These are phyloP conservation scores for Cymbidium sinense DNA, from an alignment of 106 monocot species.

Conservation along the genomic window DNA sequence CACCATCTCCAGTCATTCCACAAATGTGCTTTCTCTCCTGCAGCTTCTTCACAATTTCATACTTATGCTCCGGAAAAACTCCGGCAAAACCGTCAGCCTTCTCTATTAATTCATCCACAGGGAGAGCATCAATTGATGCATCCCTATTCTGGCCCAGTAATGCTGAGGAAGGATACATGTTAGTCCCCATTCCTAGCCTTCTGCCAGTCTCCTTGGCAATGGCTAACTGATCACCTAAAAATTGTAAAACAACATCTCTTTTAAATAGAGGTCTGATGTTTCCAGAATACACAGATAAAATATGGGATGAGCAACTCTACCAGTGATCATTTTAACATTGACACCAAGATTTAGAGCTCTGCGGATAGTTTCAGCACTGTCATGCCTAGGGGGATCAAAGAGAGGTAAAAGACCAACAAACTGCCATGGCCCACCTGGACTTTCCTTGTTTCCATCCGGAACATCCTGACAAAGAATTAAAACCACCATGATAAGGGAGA, in stretches of 20 bases:
- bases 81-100: slow-evolving; percentile 62
- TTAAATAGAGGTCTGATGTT: background rate
- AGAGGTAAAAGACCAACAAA: slow-evolving; percentile 86
- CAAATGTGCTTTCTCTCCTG: slow-evolving; percentile 95
- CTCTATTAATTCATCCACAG: slow-evolving; percentile 80
- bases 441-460: slow-evolving; percentile 84
- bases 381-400: slow-evolving; percentile 95
- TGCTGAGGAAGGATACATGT: slow-evolving; percentile 64
- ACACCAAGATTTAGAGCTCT: slow-evolving; percentile 93
- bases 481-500: background rate
- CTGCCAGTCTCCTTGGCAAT: slow-evolving; percentile 64
- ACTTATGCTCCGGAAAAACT: slow-evolving; percentile 75
- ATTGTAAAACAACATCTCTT: background rate
- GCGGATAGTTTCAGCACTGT: slow-evolving; percentile 96
- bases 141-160: slow-evolving; percentile 78
- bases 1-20: slow-evolving; percentile 99
- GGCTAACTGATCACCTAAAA: slow-evolving; percentile 53
- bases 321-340: slow-evolving; percentile 99
- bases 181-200: slow-evolving; percentile 56
- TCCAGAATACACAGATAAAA: background rate
- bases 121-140: slow-evolving; percentile 65
- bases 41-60: slow-evolving; percentile 95
- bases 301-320: slow-evolving; percentile 20
- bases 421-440: slow-evolving; percentile 77
- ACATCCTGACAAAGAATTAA: slow-evolving; percentile 26